Percentiles rank a stretch among this genome's conserved stretches.
These are phyloP conservation scores for Parathielavia hyrcaniae DNA, from an alignment of 495 filamentous ascomycete genomes.

Conservation along the genomic window DNA sequence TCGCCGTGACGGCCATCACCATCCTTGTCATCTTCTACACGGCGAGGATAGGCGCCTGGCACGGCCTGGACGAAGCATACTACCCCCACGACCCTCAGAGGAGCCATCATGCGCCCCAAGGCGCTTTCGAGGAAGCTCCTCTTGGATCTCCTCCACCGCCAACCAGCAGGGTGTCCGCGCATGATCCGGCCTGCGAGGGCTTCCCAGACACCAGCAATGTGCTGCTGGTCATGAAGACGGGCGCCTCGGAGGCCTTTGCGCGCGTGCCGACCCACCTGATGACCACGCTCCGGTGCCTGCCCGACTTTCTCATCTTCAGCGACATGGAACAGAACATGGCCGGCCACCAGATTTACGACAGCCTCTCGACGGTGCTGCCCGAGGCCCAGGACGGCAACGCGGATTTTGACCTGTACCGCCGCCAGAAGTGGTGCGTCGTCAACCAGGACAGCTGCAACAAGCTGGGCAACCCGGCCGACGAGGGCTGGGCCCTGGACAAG, in stretches of 20 bases:
- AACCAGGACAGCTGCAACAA: slow-evolving; percentile 40
- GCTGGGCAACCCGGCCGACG: slow-evolving; percentile 25
- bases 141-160: slow-evolving; percentile 3
- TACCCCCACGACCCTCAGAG: slow-evolving; percentile 19
- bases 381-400: slow-evolving; percentile 31
- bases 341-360: slow-evolving; percentile 47
- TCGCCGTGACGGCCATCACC: slow-evolving; percentile 22
- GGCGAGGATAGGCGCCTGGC: slow-evolving; percentile 29
- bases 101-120: slow-evolving; percentile 19
- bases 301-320: slow-evolving; percentile 53
- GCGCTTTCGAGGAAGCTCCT: background rate
- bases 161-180: no score
- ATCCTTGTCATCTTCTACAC: slow-evolving; percentile 29
- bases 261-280: slow-evolving; percentile 52
- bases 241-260: slow-evolving; percentile 48
- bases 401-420: slow-evolving; percentile 53
- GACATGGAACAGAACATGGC: slow-evolving; percentile 49
- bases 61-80: slow-evolving; percentile 19
- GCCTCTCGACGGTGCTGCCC: slow-evolving; percentile 42
- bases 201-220: slow-evolving; percentile 39
- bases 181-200: slow-evolving; percentile 27
- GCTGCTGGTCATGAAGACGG: slow-evolving; percentile 52
- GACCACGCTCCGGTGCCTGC: slow-evolving; percentile 46
- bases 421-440: slow-evolving; percentile 40
- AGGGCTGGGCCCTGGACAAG: slow-evolving; percentile 48